Percentiles rank a stretch among this genome's conserved stretches.
phyloP scores from a whole-genome alignment of 306 rosid species.

The Vigna trinervia region DNA sequence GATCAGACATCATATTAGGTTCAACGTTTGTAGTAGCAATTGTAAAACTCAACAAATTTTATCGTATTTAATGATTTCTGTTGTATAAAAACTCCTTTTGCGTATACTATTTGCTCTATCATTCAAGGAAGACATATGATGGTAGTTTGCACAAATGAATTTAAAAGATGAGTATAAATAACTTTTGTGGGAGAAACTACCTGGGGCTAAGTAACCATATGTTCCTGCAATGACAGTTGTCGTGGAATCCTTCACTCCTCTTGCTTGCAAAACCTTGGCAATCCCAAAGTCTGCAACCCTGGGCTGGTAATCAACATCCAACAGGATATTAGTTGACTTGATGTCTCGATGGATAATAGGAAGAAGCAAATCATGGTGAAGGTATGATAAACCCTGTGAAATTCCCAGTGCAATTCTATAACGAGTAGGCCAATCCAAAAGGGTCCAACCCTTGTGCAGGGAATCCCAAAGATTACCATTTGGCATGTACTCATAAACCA shows the following conservation, averaged over 20 bases:
- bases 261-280: conserved; percentile 95
- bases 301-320: conserved; percentile 83
- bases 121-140: conserved; percentile 11
- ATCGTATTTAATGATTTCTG: background rate
- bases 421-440: conserved; percentile 90
- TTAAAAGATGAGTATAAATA: background rate
- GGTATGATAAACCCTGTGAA: conserved; percentile 93
- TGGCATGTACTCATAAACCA: conserved; percentile 93
- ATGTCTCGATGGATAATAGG: conserved; percentile 92
- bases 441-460: conserved; percentile 70
- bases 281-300: conserved; percentile 98
- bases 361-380: conserved; percentile 85
- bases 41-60: background rate
- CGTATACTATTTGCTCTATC: background rate
- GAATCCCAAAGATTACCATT: conserved; percentile 98
- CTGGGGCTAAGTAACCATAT: conserved; percentile 95
- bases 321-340: conserved; percentile 83
- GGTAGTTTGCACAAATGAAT: background rate
- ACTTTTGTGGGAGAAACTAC: conserved; percentile 55
- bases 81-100: background rate
- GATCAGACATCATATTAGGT: background rate
- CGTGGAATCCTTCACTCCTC: conserved; percentile 84
- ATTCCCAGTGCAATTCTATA: conserved; percentile 83
- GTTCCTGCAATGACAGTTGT: conserved; percentile 92
- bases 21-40: background rate